These are phyloP conservation scores for Globisporangium parvum DNA, from an alignment of 352 stramenopile genomes.

Conservation along the genomic window DNA sequence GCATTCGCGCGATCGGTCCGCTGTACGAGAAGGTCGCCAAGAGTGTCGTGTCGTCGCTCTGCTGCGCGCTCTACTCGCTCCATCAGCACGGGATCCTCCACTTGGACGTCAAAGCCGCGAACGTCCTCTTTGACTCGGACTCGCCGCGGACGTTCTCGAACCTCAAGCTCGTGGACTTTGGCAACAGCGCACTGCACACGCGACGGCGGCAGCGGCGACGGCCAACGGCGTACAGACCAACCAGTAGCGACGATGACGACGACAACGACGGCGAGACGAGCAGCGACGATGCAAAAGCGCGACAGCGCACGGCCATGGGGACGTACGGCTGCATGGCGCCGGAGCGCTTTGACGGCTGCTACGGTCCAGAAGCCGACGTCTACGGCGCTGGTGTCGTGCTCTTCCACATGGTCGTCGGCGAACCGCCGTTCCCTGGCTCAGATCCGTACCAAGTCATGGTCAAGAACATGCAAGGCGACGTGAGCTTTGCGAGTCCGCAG, in stretches of 20 bases:
- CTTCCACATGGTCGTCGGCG: slow-evolving; percentile 54
- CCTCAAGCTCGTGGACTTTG: slow-evolving; percentile 69
- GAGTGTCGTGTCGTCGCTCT: slow-evolving; percentile 38
- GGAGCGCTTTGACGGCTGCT: slow-evolving; percentile 46
- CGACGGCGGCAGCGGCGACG: background rate
- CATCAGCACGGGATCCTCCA: slow-evolving; percentile 52
- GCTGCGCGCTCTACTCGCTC: slow-evolving; percentile 35
- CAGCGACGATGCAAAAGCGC: slow-evolving; percentile 5
- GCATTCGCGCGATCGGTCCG: slow-evolving; percentile 27
- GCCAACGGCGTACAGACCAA: background rate
- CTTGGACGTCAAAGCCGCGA: slow-evolving; percentile 58
- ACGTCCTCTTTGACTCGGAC: slow-evolving; percentile 55
- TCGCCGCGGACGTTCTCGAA: slow-evolving; percentile 28
- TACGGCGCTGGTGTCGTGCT: slow-evolving; percentile 57
- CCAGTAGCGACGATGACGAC: slow-evolving; percentile 2
- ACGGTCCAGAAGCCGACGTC: slow-evolving; percentile 45
- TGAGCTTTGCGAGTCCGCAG: slow-evolving; percentile 32
- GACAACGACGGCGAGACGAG: background rate
- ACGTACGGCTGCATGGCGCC: slow-evolving; percentile 67
- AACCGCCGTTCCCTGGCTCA: slow-evolving; percentile 34
- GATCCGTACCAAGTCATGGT: slow-evolving; percentile 49
- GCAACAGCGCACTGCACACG: slow-evolving; percentile 24
- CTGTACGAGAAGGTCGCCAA: slow-evolving; percentile 29
- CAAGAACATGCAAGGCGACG: slow-evolving; percentile 55
- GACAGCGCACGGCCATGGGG: slow-evolving; percentile 18